Conservation (phyloP, 148 eudicot species). For the Rhododendron molle region DNA sequence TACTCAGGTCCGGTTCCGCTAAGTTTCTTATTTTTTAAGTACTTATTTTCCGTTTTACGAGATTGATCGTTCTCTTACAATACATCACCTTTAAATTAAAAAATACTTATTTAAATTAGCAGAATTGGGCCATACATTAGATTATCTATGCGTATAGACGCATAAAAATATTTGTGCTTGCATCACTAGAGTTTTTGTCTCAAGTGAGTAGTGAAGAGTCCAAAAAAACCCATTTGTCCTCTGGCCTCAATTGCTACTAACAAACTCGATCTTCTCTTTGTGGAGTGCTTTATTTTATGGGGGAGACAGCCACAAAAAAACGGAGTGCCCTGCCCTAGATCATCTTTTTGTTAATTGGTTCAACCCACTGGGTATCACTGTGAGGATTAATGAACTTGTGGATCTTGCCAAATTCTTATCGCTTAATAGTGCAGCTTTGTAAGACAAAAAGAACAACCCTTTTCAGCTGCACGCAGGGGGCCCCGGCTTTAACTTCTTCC, state of each 20-base stretch:
- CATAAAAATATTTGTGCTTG: not conserved
- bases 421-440: constrained; percentile 15
- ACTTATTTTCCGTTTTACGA: no score
- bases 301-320: constrained; percentile 10
- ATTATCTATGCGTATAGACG: not conserved
- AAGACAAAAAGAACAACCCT: constrained; percentile 16
- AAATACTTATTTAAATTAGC: no score
- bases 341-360: constrained; percentile 26
- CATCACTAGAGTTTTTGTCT: not conserved
- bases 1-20: not conserved
- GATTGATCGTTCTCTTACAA: no score
- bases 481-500: constrained; percentile 23
- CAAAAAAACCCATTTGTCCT: not conserved
- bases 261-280: not conserved
- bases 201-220: not conserved
- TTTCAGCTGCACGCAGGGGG: constrained; percentile 11
- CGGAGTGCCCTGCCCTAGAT: not conserved
- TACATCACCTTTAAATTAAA: no score
- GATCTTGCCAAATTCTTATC: constrained; percentile 28
- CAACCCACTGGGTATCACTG: constrained; percentile 17
- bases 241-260: not conserved
- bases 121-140: not conserved
- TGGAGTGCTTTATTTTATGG: constrained; percentile 7
- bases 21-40: no score
- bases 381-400: constrained; percentile 11